Evolutionary conservation across 352 stramenopile species (phyloP), one percentile per base, ranked within the genome.

Genomic region (Globisporangium abappressorium): DNA sequence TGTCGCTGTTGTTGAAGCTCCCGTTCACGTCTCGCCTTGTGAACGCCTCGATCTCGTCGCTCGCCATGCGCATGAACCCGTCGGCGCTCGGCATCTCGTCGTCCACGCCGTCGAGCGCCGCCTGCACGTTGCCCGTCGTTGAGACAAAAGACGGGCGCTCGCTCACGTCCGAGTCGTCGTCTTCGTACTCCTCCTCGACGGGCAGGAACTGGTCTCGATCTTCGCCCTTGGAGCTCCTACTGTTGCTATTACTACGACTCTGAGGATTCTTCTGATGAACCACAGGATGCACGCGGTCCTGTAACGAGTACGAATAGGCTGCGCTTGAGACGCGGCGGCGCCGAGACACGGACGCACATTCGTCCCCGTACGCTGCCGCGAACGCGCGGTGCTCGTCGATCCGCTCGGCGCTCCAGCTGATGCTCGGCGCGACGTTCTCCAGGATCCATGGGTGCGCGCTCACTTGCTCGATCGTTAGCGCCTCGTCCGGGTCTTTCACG

Each of bases 51-150:
- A 92, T 79, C 65, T 84, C 81, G 15, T 77, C 72, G 54, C 73
- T 90, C 33, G 87, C 87, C 26, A 93, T 75, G 18, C 87, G 81
- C 83, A 95, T 95, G 72, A 81, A 95, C 18, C 78, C 79, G 53
- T 95, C 87, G 12, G 85, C 81, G 57, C 82, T 95, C 9, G 78
- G 81, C 24, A 74, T 73, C 22, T 78, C 81, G 12, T 74, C 68
- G 5, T 56, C 59, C 11, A 69, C 57, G 30, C 28, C 55, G 4
- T 51, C 62, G 26, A 46, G 26, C n/a, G 59, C 66, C 20, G 57
- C 65, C 8, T 64, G 46, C 20, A 65, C 77, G 53, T 49, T 49
- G 15, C 84, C 82, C 43, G 91, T 80, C 3, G 83, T 94, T 4
- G 87, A 95, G 38, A 95, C 69, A 34, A 89, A 92, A 5, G 87